Evolutionary conservation across 148 eudicot species (phyloP), one percentile per base, ranked within the genome.

Genomic region (Diospyros kaki): DNA sequence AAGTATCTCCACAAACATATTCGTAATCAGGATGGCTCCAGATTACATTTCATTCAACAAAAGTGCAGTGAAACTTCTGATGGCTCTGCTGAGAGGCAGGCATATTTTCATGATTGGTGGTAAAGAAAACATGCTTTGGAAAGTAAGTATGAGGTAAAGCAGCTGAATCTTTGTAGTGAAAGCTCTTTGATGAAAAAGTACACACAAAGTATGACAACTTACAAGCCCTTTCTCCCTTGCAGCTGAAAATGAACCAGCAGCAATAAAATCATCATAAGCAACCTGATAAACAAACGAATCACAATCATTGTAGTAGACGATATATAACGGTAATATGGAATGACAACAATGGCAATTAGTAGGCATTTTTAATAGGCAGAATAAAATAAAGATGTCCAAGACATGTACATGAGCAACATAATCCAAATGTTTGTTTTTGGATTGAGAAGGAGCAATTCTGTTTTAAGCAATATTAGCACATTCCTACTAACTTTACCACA

Each of bases 181-280:
- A 58, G 17, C 41, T 55, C 38, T 18, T 55, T 45, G 56, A 52
- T 45, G 39, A 11, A 74, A 67, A 50, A 69, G 0, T 53, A 61
- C 53, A 76, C 46, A 75, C 41, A 28, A 28, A 28, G 28, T 28
- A 28, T 28, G 28, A 28, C 54, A 18, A 90, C 97, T 87, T 83
- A 95, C 98, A 53, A 95, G 85, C 81, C 98, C 98, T 89, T 82
- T 95, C 85, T 95, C 98, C 86, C 98, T 83, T 71, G 97, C 97
- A 78, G 90, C 89, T 52, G 96, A 81, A 69, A 87, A 77, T 71
- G 98, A 95, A 75, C 98, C 90, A 59, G 96, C 91, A 69, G 94
- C 79, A 75, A 95, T 97, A 86, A 85, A 95, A 86, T 90, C 98
- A 76, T 89, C 83, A 84, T 95, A 95, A 59, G 97, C 96, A 82